These are phyloP conservation scores for Capniomyces stellatus DNA, from an alignment of 371 early-diverging fungal species.

Conservation along the genomic window DNA sequence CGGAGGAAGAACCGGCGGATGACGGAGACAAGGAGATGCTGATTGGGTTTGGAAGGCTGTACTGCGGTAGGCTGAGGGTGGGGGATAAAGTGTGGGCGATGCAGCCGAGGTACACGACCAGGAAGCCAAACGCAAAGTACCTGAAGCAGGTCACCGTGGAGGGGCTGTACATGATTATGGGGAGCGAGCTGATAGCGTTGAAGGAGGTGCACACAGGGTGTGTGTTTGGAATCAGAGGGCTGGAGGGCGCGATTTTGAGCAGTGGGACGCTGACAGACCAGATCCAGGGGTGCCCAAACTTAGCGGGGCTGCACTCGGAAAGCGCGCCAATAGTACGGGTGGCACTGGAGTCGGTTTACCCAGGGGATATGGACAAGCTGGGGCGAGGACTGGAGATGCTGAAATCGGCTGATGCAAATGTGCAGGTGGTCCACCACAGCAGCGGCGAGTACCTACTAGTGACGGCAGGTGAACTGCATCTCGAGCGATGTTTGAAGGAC, in stretches of 20 bases:
- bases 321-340: constrained; percentile 83
- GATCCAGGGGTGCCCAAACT: constrained; percentile 21
- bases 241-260: constrained; percentile 75
- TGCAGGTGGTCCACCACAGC: constrained; percentile 63
- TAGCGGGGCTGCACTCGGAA: constrained; percentile 29
- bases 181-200: constrained; percentile 68
- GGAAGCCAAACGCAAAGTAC: constrained; percentile 35
- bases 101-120: constrained; percentile 81
- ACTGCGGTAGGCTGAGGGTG: constrained; percentile 68
- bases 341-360: constrained; percentile 81
- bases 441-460: constrained; percentile 93
- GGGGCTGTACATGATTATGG: constrained; percentile 85
- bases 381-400: constrained; percentile 69
- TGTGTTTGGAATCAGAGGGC: constrained; percentile 86
- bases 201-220: constrained; percentile 83
- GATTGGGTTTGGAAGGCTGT: constrained; percentile 85
- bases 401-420: constrained; percentile 88
- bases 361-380: constrained; percentile 63
- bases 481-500: constrained; percentile 89
- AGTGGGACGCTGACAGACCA: constrained; percentile 69
- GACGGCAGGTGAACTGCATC: constrained; percentile 91
- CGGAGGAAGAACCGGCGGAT: constrained; percentile 10
- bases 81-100: constrained; percentile 75
- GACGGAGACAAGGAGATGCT: constrained; percentile 29
- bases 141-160: constrained; percentile 51